phyloP scores from a whole-genome alignment of 1,284 basidiomycete species.

The Ustilago shanxiensis region DNA sequence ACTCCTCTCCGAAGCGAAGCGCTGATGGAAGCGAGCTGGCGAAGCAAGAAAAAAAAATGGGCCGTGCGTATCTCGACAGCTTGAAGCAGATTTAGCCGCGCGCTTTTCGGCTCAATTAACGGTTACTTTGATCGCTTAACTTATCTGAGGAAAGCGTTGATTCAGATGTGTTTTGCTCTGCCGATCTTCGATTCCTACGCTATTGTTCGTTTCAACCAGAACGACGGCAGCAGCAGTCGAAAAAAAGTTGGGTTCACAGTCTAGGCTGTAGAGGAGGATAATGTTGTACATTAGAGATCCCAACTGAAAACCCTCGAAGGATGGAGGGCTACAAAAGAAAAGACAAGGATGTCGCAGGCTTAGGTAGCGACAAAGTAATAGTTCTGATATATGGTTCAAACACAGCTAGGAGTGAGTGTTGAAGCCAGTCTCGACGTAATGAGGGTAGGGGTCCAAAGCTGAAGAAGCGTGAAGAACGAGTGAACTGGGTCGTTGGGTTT shows the following conservation, averaged over 20 bases:
- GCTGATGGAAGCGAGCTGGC: not conserved
- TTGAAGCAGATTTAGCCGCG: slow-evolving; percentile 4
- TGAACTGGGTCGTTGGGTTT: not conserved
- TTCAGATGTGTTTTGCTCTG: no score
- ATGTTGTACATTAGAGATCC: not conserved
- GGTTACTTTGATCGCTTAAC: not conserved
- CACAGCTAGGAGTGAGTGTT: not conserved
- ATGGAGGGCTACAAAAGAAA: no score
- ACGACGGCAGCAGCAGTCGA: no score
- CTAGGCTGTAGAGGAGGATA: not conserved
- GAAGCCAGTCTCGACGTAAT: not conserved
- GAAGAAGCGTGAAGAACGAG: not conserved
- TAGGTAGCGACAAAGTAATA: not conserved
- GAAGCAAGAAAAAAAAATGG: not conserved
- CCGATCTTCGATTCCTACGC: no score
- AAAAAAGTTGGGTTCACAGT: no score
- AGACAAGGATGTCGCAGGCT: no score
- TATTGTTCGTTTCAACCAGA: no score
- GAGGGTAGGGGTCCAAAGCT: not conserved
- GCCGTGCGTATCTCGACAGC: slow-evolving; percentile 33
- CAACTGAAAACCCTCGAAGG: no score
- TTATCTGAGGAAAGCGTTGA: no score
- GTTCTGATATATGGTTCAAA: not conserved
- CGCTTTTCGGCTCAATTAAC: not conserved
- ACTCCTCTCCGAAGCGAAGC: not conserved